Evolutionary conservation across 805 yeast genomes (phyloP).

Genomic region (Metschnikowia drakensbergensis): DNA sequence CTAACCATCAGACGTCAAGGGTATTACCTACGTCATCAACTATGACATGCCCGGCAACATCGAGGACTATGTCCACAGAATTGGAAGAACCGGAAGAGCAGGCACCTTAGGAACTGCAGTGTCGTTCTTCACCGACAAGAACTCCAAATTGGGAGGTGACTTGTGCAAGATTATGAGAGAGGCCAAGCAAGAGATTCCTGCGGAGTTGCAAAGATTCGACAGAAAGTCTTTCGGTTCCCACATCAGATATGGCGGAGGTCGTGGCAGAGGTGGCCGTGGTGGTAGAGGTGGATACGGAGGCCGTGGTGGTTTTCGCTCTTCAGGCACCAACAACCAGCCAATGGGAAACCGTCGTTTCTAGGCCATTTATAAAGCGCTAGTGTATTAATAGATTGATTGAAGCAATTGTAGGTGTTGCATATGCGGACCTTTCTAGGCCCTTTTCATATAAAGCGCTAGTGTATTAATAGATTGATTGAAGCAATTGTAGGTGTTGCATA

Average conservation of each 20-base stretch:
- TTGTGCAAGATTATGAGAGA: constrained; percentile 86
- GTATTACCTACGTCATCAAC: constrained; percentile 89
- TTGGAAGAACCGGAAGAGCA: constrained; percentile 99
- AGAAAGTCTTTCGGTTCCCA: constrained; percentile 63
- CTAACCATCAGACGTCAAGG: constrained; percentile 83
- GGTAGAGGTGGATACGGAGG: constrained; percentile 47
- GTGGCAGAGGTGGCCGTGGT: constrained; percentile 20
- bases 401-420: too few relatives aligned
- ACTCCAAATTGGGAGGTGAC: constrained; percentile 85
- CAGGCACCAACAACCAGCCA: constrained; percentile 52
- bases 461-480: not conserved
- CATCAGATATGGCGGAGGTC: constrained; percentile 42
- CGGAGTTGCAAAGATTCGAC: constrained; percentile 66
- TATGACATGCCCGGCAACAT: constrained; percentile 97
- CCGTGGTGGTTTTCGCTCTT: constrained; percentile 44
- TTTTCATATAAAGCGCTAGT: not conserved
- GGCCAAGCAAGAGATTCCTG: constrained; percentile 89
- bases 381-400: not conserved
- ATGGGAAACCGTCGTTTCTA: constrained; percentile 46
- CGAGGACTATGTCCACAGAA: constrained; percentile 98
- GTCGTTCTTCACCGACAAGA: constrained; percentile 86
- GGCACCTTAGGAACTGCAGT: constrained; percentile 95
- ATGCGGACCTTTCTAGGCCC: constrained; percentile 20
- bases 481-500: too few relatives aligned
- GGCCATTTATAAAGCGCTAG: constrained; percentile 3